phyloP scores from a whole-genome alignment of 768 basidiomycete genomes.

The Tephrocybe sp. region DNA sequence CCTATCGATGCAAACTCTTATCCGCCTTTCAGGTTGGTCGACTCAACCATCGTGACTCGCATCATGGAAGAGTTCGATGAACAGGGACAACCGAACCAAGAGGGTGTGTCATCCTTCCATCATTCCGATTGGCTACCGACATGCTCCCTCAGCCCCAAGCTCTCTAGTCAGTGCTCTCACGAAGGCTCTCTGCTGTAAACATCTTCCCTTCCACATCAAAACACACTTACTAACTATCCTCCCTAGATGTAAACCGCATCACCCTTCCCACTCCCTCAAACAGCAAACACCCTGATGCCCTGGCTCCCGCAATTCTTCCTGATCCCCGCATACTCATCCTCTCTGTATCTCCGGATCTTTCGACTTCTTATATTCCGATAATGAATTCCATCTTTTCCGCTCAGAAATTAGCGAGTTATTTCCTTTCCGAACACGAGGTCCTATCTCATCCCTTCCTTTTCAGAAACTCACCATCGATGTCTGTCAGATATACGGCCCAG shows the following conservation, averaged over 20 bases:
- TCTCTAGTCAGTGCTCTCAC: conserved; percentile 87
- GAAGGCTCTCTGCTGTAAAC: conserved; percentile 86
- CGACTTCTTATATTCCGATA: conserved; percentile 91
- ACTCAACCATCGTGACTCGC: conserved; percentile 59
- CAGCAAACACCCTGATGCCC: conserved; percentile 25
- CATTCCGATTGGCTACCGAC: conserved; percentile 7
- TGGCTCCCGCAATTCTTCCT: conserved; percentile 28
- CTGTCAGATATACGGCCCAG: conserved; percentile 84
- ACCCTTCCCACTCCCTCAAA: conserved; percentile 26
- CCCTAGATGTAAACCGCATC: conserved; percentile 39
- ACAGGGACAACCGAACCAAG: conserved; percentile 45
- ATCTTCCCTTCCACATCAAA: background rate
- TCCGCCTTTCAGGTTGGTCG: conserved; percentile 77
- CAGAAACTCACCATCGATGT: conserved; percentile 98
- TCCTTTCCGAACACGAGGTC: background rate
- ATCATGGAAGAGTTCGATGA: conserved; percentile 62
- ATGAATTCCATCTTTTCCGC: conserved; percentile 99
- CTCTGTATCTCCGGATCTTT: conserved; percentile 88
- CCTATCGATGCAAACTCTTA: conserved; percentile 76
- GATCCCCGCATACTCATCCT: conserved; percentile 58
- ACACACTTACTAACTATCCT: background rate
- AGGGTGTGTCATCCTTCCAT: conserved; percentile 34
- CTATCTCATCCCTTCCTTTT: background rate
- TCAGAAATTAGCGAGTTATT: conserved; percentile 78
- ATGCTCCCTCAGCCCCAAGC: conserved; percentile 42